Conservation (phyloP, 805 yeast species). For the Saturnispora galanensis region DNA sequence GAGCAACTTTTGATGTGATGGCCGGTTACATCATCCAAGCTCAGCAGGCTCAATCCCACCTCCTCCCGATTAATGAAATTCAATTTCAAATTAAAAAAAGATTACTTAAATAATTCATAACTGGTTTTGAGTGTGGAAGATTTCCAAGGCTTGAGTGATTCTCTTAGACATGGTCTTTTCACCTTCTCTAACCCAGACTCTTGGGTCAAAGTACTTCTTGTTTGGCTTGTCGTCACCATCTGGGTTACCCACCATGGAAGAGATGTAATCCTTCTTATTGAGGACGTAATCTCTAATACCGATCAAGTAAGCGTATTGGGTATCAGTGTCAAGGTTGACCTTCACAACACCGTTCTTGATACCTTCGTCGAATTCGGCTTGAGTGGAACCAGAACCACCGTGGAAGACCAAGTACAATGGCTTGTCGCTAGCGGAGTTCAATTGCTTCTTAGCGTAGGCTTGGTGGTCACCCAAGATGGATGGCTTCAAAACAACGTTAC, state of each 20-base stretch:
- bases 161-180: conserved; percentile 94
- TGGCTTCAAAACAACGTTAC: conserved; percentile 91
- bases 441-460: conserved; percentile 66
- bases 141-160: conserved; percentile 70
- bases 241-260: conserved; percentile 94
- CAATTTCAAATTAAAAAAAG: background rate
- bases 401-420: conserved; percentile 98
- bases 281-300: conserved; percentile 98
- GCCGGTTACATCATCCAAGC: too few relatives aligned
- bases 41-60: too few relatives aligned
- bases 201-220: conserved; percentile 99
- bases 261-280: conserved; percentile 89
- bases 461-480: conserved; percentile 94
- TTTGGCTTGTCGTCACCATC: conserved; percentile 98
- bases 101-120: conserved; percentile 25
- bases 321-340: conserved; percentile 98
- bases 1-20: too few relatives aligned
- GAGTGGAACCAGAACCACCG: conserved; percentile 99
- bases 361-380: conserved; percentile 83
- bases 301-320: conserved; percentile 92
- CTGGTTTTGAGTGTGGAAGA: conserved; percentile 74
- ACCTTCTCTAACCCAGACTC: conserved; percentile 99
- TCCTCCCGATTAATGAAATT: too few relatives aligned
- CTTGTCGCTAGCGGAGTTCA: conserved; percentile 37
- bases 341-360: conserved; percentile 92